These are phyloP conservation scores for Globisporangium nodosum DNA, from an alignment of 352 stramenopile species.

Conservation along the genomic window DNA sequence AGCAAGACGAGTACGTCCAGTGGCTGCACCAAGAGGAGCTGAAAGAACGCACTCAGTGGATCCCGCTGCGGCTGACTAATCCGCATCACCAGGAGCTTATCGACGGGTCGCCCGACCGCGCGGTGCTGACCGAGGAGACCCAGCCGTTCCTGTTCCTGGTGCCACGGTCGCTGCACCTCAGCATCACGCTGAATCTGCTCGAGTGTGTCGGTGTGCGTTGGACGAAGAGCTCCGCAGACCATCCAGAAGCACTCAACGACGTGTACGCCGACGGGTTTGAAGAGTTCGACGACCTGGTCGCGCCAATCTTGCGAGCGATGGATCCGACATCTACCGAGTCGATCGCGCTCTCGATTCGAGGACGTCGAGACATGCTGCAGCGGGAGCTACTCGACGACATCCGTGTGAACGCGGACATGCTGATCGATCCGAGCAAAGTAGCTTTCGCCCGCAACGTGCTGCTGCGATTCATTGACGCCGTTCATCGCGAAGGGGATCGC, in stretches of 20 bases:
- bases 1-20: conserved; percentile 32
- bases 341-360: conserved; percentile 24
- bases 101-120: conserved; percentile 53
- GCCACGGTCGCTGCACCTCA: conserved; percentile 21
- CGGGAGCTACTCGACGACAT: conserved; percentile 19
- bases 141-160: conserved; percentile 72
- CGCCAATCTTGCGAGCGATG: conserved; percentile 40
- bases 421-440: conserved; percentile 34
- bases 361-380: conserved; percentile 23
- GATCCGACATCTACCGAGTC: conserved; percentile 14
- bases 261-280: conserved; percentile 33
- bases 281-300: conserved; percentile 29
- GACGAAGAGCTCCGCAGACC: background rate
- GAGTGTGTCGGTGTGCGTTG: conserved; percentile 30
- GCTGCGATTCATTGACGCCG: conserved; percentile 15
- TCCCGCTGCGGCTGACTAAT: conserved; percentile 38
- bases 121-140: conserved; percentile 66
- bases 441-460: conserved; percentile 39
- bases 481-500: conserved; percentile 14
- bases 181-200: conserved; percentile 35
- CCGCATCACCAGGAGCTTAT: conserved; percentile 45
- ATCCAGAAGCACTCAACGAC: background rate
- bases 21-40: conserved; percentile 46
- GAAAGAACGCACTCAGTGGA: conserved; percentile 43
- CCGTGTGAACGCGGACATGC: conserved; percentile 13